A percentile compares a stretch with the other conserved stretches of the same genome.
Evolutionary conservation across 2,329 filamentous ascomycete species (phyloP).

Genomic region (Calonectria pseudoturangicola): DNA sequence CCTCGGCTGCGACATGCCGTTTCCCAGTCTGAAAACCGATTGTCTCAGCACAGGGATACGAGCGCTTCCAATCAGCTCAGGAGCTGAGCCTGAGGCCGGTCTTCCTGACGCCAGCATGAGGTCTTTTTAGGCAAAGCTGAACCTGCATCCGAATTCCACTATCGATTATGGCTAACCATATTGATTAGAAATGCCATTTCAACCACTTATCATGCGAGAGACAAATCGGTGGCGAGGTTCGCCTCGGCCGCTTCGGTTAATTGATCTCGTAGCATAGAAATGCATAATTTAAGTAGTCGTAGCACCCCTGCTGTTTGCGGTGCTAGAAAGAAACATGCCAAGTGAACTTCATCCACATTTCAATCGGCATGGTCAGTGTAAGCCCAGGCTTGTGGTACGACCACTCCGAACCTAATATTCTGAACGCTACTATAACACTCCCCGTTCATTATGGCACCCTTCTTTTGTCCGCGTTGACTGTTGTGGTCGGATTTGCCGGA

Average conservation of each 20-base stretch:
- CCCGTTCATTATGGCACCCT: constrained; percentile 1
- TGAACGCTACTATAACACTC: constrained; percentile 2
- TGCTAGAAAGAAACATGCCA: not conserved
- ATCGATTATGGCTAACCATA: not conserved
- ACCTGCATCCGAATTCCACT: not conserved
- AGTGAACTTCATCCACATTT: not conserved
- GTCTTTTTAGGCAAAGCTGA: not conserved
- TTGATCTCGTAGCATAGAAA: not conserved
- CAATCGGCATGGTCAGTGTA: not conserved
- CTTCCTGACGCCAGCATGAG: not conserved
- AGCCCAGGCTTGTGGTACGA: not conserved
- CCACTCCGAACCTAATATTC: not conserved
- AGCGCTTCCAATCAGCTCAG: not conserved
- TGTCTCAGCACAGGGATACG: not conserved
- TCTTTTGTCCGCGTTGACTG: not conserved
- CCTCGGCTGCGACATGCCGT: constrained; percentile 12
- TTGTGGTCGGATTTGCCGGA: constrained; percentile 6
- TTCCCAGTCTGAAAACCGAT: not conserved
- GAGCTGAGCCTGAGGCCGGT: not conserved
- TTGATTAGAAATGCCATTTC: not conserved
- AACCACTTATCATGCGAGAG: not conserved
- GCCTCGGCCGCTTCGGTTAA: not conserved
- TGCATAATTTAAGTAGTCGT: not conserved
- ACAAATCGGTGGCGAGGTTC: not conserved
- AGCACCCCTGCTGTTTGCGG: not conserved